Base-by-base conservation (phyloP, 129 eudicot genomes). In the Escallonia herrerae region DNA sequence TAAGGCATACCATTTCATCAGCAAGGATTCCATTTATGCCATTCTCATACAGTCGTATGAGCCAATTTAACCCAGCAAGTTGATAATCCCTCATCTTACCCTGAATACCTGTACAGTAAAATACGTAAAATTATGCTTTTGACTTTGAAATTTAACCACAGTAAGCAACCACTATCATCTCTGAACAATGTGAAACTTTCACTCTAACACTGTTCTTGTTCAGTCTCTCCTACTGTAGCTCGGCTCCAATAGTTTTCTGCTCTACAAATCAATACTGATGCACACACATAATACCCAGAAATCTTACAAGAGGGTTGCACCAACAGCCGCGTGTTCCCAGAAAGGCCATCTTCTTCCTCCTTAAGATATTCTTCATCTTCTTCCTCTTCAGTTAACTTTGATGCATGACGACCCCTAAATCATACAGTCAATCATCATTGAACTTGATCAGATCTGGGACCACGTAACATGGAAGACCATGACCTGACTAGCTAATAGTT, bases 71-170 rank as follows among this genome's bases (percentile, higher is more conserved):
- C n/a, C 99, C 99, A 75, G 99, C 99, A 77, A 94, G 96, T 72
- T 94, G 99, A 73, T 89, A 94, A 73, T 94, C 99, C 82, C 99
- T 86, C 99, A 94, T 94, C 83, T 94, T 94, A 15, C 99, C 99
- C 43, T 85, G 94, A 74, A 94, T 94, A 53, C 99, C 97, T 94
- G 79, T 57, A 71, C 6, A 54, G 53, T 15, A 61, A 9, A 67
- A 67, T 1, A 3, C 55, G 15, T 42, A 62, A 22, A 71, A 50
- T 22, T 22, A 22, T 22, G 33, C 33, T 22, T 22, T 22, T 1
- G 33, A 22, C 33, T 22, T 0, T 22, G 33, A 22, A 22, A 22
- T 22, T 22, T 22, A 22, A 22, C 33, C 33, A 22, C 33, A 22
- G 33, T 22, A 22, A 22, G 33, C 33, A 22, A 22, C 33, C 33